Evolutionary conservation across 352 stramenopile species (phyloP), one percentile per base, ranked within the genome.

Genomic region (Globisporangium middletonii): DNA sequence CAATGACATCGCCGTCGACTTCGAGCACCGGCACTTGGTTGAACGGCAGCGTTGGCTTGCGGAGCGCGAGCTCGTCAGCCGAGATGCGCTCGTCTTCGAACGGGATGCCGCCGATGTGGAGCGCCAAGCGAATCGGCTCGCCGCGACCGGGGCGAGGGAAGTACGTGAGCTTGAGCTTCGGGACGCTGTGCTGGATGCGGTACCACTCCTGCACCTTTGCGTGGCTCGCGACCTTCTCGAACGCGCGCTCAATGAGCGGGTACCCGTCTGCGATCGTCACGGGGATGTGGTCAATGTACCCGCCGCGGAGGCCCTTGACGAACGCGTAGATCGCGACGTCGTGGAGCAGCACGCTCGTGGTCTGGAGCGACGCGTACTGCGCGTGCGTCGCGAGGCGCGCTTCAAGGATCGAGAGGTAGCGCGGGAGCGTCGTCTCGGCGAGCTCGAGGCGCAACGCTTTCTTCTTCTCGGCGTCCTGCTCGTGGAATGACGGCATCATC

Each of bases 1-100:
- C 41, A 7, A 59, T 50, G 41, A 59, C 28, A 2, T 67, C 57
- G 11, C 63, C 65, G 47, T 74, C 63, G 5, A 74, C 41, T 7
- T 69, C 45, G 19, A 81, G 56, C 38, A 71, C 62, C 1, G 72
- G 72, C 38, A 81, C 19, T 44, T 81, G 69, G 33, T 62, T 60
- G 50, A 74, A 76, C 8, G 73, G 73, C 23, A 80, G 49, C 44
- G 46, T 52, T 9, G 57, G 50, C 33, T 79, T 77, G 47, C 64
- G 51, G 4, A 44, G 19, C 9, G 59, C 62, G 12, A 85, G 62
- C 44, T 78, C 64, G 9, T 66, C 54, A 7, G 26, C 45, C 8
- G 53, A 53, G 18, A 88, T 53, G 38, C 75, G 75, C 26, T 83
- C 72, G 63, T 88, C 73, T 42, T 84, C 72, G 44, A 88, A 88